Evolutionary conservation across 495 filamentous ascomycete genomes (phyloP), one percentile per base, ranked within the genome.

Genomic region (Acidomyces sp.): DNA sequence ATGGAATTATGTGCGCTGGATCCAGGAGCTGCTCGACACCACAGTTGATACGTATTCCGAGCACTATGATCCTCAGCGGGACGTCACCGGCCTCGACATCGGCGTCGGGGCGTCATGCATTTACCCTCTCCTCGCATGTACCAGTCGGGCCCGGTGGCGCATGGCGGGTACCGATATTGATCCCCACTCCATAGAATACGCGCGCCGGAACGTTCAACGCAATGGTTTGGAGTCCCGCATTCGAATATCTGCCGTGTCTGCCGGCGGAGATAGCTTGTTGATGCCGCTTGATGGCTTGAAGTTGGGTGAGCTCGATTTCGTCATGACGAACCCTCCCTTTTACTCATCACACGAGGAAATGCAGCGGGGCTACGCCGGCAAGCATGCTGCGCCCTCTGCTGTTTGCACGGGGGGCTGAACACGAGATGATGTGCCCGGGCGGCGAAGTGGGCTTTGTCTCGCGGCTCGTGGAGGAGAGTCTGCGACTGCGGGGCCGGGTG

Each of bases 321-420:
- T 74, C 33, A 93, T 95, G 76, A 86, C 78, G 60, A 97, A 97
- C 50, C 90, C 90, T 1, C 90, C 90, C 0, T 97, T 97, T 62
- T 95, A 93, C 63, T 51, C 68, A 16, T 87, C 83, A 3, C 63
- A 68, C 13, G 58, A 68, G 10, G 82, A 92, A 25, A 74, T 94
- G 60, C 43, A 70, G 0, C 61, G 63, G 7, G 75, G 77, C 0
- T 37, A 39, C 25, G 49, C 62, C 17, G 58, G 66, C 21, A 96
- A 95, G 55, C 51, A 64, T 6, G 65, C 70, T 2, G 74, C 75
- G 1, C 83, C 90, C 0, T 71, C 72, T 39, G 81, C 82, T 12
- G 68, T 75, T 17, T 94, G 87, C 59, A 94, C 87, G 0, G 88
- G 86, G 4, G n/a, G 72, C 80, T 0, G 70, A 73, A 0, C 64